Evolutionary conservation across 208 protist genomes (phyloP), one percentile per base, ranked within the genome.

Genomic region (Tritrichomonas musculus): DNA sequence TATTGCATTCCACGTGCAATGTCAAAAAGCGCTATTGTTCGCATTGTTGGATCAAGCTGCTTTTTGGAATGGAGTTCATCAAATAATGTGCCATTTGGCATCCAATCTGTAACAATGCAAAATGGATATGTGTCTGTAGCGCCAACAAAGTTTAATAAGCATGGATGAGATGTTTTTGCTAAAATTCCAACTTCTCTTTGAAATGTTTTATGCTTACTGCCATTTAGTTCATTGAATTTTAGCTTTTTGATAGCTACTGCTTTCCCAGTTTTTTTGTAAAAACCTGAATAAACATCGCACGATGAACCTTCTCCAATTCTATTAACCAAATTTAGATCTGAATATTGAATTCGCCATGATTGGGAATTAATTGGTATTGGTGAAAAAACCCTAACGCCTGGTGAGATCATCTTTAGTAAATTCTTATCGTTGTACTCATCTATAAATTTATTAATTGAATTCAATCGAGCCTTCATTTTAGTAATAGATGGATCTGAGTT

Each of bases 101-200:
- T 92, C 55, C 57, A 92, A 49, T 92, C 88, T 33, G 57, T 92
- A 36, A 92, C 39, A 36, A 92, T 72, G 17, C 88, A 92, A 73
- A 33, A 92, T 9, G 88, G 88, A 27, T 5, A 3, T 0, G 77
- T 88, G 33, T 88, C 77, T 25, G 77, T 88, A 17, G 77, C 77
- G n/a, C 77, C 77, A 33, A 88, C 47, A 47, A 88, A 88, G 5
- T 39, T n/a, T 8, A 88, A n/a, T 39, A 88, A 47, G 14, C 27
- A 60, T 33, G 77, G 77, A 88, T 88, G 77, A 47, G 5, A 14
- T 33, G 77, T 39, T 30, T 25, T 49, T 17, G 41, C 20, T 20
- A 88, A 39, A 13, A 88, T 30, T 3, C 27, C 33, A 13, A 88
- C 47, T 60, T 88, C 77, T 5, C 77, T 25, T 20, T 88, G 77